These are phyloP conservation scores for Zanthoxylum bungeanum DNA, from an alignment of 345 rosid species.

Conservation along the genomic window DNA sequence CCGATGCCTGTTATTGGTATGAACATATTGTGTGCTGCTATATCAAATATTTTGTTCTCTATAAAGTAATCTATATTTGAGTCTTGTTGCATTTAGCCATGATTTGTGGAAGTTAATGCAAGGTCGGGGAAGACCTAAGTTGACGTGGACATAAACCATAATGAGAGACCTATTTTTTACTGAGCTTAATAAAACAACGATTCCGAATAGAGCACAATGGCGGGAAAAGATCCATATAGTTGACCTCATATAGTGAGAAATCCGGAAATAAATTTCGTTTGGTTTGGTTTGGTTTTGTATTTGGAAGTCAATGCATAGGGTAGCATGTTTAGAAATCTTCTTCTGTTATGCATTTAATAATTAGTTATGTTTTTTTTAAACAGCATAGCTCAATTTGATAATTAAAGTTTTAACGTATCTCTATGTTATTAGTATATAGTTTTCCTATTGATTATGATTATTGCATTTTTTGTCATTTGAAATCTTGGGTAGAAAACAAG, in stretches of 20 bases:
- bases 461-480: neutral
- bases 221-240: too few species aligned
- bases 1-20: conserved; percentile 97
- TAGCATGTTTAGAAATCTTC: neutral
- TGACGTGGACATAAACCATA: too few species aligned
- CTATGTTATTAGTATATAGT: neutral
- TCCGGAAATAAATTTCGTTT: too few species aligned
- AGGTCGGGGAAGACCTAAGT: too few species aligned
- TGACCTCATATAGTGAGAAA: too few species aligned
- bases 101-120: neutral
- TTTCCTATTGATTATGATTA: neutral
- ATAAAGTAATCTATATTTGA: neutral
- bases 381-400: neutral
- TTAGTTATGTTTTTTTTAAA: neutral
- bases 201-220: too few species aligned
- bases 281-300: too few species aligned
- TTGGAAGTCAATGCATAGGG: neutral
- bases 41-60: neutral
- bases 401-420: neutral
- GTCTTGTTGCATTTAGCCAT: neutral
- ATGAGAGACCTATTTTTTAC: too few species aligned
- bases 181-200: too few species aligned
- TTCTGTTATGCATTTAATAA: neutral
- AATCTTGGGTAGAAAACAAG: too few species aligned
- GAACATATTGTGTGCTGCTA: conserved; percentile 8